Evolutionary conservation across 2,329 filamentous ascomycete species (phyloP).

Genomic region (Pleoardoris graminearum): DNA sequence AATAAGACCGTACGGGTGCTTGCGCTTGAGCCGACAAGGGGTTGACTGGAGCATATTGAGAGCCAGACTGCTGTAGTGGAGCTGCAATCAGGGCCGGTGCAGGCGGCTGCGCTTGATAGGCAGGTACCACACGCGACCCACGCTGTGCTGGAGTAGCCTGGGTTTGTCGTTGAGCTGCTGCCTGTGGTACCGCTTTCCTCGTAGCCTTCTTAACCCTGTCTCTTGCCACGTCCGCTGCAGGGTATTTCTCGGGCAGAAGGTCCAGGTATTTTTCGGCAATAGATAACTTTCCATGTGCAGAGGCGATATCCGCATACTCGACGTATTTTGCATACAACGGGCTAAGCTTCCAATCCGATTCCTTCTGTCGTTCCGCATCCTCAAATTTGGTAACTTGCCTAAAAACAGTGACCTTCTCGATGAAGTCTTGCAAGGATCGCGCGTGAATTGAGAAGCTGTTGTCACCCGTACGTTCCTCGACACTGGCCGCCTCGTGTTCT

Average conservation of each 20-base stretch:
- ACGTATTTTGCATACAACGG: conserved; percentile 92
- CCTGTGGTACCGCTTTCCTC: conserved; percentile 59
- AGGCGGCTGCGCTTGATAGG: conserved; percentile 36
- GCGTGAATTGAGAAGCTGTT: conserved; percentile 92
- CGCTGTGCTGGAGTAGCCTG: conserved; percentile 42
- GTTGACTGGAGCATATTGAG: conserved; percentile 40
- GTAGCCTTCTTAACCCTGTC: conserved; percentile 85
- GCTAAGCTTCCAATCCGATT: conserved; percentile 84
- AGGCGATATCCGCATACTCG: conserved; percentile 94
- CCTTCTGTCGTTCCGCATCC: conserved; percentile 72
- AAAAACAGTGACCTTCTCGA: conserved; percentile 98
- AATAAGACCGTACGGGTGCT: conserved; percentile 25
- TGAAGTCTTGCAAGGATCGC: conserved; percentile 84
- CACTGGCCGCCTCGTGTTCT: conserved; percentile 75
- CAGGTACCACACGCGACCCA: conserved; percentile 42
- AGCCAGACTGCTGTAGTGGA: conserved; percentile 35
- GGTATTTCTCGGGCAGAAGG: conserved; percentile 80
- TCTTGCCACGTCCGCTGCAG: conserved; percentile 83
- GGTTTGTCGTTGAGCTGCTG: conserved; percentile 46
- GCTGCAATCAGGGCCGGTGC: conserved; percentile 13
- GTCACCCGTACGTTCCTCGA: conserved; percentile 70
- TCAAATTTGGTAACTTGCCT: conserved; percentile 89
- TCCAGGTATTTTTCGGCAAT: conserved; percentile 91
- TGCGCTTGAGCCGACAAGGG: conserved; percentile 35
- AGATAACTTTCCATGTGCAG: conserved; percentile 82